Evolutionary conservation across 1,284 basidiomycete species (phyloP).

Genomic region (Sutorius eximius): DNA sequence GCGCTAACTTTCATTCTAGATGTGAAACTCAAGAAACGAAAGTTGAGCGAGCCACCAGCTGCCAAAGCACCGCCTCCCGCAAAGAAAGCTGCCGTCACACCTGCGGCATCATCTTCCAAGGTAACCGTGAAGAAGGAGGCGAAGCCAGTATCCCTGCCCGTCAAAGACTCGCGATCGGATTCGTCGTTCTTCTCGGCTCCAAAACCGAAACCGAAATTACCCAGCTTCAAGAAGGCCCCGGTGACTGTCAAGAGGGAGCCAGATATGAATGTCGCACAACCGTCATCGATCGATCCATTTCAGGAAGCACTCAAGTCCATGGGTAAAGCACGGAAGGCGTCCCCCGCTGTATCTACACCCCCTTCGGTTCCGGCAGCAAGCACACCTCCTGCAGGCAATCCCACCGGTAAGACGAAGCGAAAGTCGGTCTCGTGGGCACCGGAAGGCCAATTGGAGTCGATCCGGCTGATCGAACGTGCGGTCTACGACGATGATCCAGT

Average conservation of each 20-base stretch:
- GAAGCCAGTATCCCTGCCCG: conserved; percentile 42
- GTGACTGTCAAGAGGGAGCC: conserved; percentile 51
- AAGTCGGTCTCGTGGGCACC: conserved; percentile 77
- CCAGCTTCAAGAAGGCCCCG: conserved; percentile 76
- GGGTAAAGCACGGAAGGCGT: conserved; percentile 57
- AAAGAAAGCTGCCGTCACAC: conserved; percentile 62
- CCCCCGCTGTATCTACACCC: conserved; percentile 46
- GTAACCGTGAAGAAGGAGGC: conserved; percentile 45
- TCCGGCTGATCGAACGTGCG: conserved; percentile 77
- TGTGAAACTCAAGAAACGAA: conserved; percentile 69
- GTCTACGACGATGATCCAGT: conserved; percentile 81
- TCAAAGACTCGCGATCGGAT: conserved; percentile 78
- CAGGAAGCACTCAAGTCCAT: conserved; percentile 76
- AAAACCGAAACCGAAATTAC: conserved; percentile 76
- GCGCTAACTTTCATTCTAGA: conserved; percentile 42
- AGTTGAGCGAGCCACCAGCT: conserved; percentile 50
- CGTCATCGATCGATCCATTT: conserved; percentile 74
- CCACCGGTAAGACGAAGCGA: conserved; percentile 57
- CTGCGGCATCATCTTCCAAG: conserved; percentile 36
- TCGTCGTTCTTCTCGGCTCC: conserved; percentile 82
- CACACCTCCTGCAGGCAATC: conserved; percentile 37
- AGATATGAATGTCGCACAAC: conserved; percentile 66
- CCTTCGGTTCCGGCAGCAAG: conserved; percentile 34
- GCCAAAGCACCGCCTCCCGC: conserved; percentile 52
- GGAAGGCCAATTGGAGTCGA: conserved; percentile 65